Evolutionary conservation across 441 rosid genomes (phyloP).

Genomic region (Populus tomentosa): DNA sequence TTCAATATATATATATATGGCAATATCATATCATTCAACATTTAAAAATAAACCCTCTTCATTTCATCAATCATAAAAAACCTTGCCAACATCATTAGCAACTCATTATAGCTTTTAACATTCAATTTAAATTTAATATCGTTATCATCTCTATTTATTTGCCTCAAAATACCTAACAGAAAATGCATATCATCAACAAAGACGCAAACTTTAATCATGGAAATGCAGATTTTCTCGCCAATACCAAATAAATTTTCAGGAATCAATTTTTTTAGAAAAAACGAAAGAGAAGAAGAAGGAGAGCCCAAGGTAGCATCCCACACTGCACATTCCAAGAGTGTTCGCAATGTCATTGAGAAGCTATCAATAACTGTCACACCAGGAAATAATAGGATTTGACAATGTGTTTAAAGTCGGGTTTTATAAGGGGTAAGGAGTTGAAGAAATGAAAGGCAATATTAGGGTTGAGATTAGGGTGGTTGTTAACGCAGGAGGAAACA

Average conservation of each 20-base stretch:
- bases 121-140: conserved; percentile 37
- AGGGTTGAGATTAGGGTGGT: conserved; percentile 44
- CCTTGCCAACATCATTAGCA: conserved; percentile 52
- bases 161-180: conserved; percentile 35
- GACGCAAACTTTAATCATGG: conserved; percentile 48
- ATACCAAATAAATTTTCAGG: conserved; percentile 29
- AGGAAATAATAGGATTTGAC: not conserved
- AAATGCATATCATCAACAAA: conserved; percentile 30
- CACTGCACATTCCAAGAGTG: conserved; percentile 18
- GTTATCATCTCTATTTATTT: conserved; percentile 34
- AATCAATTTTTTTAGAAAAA: conserved; percentile 36
- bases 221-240: conserved; percentile 44
- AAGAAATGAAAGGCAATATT: conserved; percentile 4
- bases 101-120: conserved; percentile 52
- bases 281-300: too few relatives aligned
- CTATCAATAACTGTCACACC: too few relatives aligned
- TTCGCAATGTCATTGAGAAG: not conserved
- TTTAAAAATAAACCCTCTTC: conserved; percentile 46
- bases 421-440: too few relatives aligned
- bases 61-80: conserved; percentile 62
- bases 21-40: conserved; percentile 44
- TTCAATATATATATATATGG: conserved; percentile 62
- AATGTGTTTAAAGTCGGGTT: too few relatives aligned
- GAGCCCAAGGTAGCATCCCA: too few relatives aligned
- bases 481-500: conserved; percentile 37